Percentiles rank a stretch among this genome's conserved stretches.
These are phyloP conservation scores for Trapa bicornis DNA, from an alignment of 345 rosid genomes.

Conservation along the genomic window DNA sequence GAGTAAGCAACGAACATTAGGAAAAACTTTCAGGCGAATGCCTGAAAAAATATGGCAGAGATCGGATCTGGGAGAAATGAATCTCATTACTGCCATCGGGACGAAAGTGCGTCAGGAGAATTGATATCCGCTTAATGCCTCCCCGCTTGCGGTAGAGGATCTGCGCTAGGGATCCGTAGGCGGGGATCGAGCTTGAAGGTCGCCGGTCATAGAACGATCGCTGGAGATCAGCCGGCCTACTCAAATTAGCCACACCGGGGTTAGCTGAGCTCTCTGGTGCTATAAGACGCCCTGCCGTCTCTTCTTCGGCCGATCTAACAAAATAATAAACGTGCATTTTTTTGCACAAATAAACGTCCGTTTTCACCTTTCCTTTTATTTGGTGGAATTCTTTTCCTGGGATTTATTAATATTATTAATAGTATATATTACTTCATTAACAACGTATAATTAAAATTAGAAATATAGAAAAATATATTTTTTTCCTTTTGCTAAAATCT, in stretches of 20 bases:
- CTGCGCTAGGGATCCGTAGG: background rate
- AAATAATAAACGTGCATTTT: background rate
- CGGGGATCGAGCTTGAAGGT: background rate
- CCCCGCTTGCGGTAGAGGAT: background rate
- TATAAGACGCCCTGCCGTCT: background rate
- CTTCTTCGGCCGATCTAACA: background rate
- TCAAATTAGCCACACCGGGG: background rate
- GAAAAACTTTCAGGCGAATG: background rate
- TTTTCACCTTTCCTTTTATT: background rate
- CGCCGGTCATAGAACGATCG: background rate
- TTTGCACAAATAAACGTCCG: background rate
- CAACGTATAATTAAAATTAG: no score
- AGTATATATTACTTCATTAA: no score
- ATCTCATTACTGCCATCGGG: constrained; percentile 1
- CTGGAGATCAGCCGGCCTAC: background rate
- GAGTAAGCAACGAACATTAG: background rate
- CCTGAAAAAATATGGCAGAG: background rate
- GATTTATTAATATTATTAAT: no score
- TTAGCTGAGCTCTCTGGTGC: background rate
- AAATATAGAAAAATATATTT: no score
- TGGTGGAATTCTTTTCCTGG: background rate
- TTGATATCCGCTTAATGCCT: background rate
- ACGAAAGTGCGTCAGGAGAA: background rate
- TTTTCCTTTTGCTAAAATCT: no score
- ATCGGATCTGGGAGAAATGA: background rate